Percentiles rank a stretch among this genome's conserved stretches.
phyloP scores from a whole-genome alignment of 2,329 filamentous ascomycete species.

The Raffaelea ambrosiae region DNA sequence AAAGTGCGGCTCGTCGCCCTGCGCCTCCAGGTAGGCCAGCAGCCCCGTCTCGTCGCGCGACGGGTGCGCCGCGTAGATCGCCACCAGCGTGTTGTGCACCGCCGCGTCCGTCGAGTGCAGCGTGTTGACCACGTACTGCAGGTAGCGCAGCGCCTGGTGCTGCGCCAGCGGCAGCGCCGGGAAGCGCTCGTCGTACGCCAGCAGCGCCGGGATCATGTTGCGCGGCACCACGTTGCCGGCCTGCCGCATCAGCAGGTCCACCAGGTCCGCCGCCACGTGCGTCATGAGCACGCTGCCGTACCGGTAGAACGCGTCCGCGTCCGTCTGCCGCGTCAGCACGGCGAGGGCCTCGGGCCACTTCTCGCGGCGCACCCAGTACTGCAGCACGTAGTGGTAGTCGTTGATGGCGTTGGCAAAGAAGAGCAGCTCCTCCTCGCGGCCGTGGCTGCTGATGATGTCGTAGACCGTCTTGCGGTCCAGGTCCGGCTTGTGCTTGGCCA shows the following conservation, averaged over 20 bases:
- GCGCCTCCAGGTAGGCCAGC: slow-evolving; percentile 80
- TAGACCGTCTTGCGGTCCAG: slow-evolving; percentile 89
- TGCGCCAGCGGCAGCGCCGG: slow-evolving; percentile 41
- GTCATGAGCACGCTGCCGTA: slow-evolving; percentile 97
- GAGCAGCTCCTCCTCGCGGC: slow-evolving; percentile 83
- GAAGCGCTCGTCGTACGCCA: slow-evolving; percentile 75
- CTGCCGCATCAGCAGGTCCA: slow-evolving; percentile 95
- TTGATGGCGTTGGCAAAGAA: slow-evolving; percentile 83
- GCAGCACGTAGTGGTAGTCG: slow-evolving; percentile 89
- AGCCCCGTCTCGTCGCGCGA: slow-evolving; percentile 79
- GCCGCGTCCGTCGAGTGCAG: slow-evolving; percentile 72
- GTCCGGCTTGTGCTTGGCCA: slow-evolving; percentile 74
- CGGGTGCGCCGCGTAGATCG: slow-evolving; percentile 83
- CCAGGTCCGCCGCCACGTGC: slow-evolving; percentile 72
- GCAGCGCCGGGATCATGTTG: slow-evolving; percentile 82
- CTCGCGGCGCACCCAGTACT: slow-evolving; percentile 96
- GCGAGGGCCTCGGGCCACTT: slow-evolving; percentile 80
- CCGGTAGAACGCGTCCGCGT: slow-evolving; percentile 88
- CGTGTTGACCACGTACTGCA: slow-evolving; percentile 88
- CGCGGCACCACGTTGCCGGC: slow-evolving; percentile 71
- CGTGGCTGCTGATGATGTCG: slow-evolving; percentile 92
- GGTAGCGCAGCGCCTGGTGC: slow-evolving; percentile 90
- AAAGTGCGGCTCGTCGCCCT: slow-evolving; percentile 78
- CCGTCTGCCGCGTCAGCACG: slow-evolving; percentile 87
- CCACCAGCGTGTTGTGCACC: slow-evolving; percentile 93